Base-by-base conservation (phyloP, 257 asterid genomes). In the Rehmannia glutinosa region DNA sequence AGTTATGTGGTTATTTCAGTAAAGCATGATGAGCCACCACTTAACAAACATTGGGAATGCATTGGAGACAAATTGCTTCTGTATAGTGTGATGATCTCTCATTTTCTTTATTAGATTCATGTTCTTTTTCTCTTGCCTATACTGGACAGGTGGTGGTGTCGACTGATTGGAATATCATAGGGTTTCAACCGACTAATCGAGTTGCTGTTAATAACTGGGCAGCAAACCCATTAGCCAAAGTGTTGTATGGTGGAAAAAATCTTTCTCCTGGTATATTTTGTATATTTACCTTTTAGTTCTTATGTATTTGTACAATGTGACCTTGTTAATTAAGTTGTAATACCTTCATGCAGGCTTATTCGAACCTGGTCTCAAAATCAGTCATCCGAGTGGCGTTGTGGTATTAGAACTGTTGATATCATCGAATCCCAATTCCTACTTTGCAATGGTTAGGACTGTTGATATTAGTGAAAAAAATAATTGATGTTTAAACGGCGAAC, bases 171-270 rank as follows among this genome's bases (percentile, higher is more conserved):
- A 76, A 67, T 8, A 75, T 92, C 55, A 62, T 80, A 51, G 96
- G 95, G 45, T 83, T 92, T 72, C 95, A 86, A 75, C 96, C 97
- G 25, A 83, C 93, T 6, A 90, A 83, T 65, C 82, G 93, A 42
- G 83, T 84, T 47, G 98, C 91, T 64, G 97, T 87, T 7, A 92
- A 87, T 59, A 83, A 83, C 13, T 92, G 97, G 98, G 91, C 96
- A 16, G 81, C 84, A 39, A 92, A 90, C 63, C 98, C 98, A 32
- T 50, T 92, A 65, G 80, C 91, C 39, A 86, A 76, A 79, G 97
- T 83, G 72, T 78, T 92, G 49, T 85, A 90, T 59, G 84, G 88
- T 62, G 86, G 84, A 50, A 86, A 79, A 71, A 79, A 68, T 21
- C 87, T 84, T 46, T 80, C 91, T 23, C 97, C 98, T 2, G 98